These are phyloP conservation scores for Fusarium sp. DNA, from an alignment of 2,329 filamentous ascomycete species.

Conservation along the genomic window DNA sequence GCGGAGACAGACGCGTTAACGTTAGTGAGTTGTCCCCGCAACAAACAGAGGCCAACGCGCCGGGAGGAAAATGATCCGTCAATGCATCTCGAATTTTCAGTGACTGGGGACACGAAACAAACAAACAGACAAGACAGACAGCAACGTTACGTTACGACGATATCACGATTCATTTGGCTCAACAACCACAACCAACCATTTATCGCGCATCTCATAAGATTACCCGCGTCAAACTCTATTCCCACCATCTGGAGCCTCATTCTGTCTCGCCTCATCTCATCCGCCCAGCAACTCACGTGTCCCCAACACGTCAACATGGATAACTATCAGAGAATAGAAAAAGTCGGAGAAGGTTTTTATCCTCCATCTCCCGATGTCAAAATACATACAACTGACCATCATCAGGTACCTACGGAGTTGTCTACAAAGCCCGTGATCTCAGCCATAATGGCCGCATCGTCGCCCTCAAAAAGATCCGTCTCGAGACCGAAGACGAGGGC, in stretches of 20 bases:
- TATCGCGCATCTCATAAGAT: not conserved
- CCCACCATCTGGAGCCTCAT: conserved; percentile 1
- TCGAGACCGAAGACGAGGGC: conserved; percentile 94
- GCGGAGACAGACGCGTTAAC: not conserved
- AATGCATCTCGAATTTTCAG: conserved; percentile 25
- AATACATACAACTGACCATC: not conserved
- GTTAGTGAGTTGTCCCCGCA: conserved; percentile 27
- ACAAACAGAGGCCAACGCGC: conserved; percentile 17
- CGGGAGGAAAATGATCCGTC: conserved; percentile 34
- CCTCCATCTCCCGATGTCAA: not conserved
- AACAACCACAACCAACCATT: not conserved
- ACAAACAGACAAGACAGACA: not conserved
- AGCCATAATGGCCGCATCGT: conserved; percentile 85
- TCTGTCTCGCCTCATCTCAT: not conserved
- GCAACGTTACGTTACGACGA: not conserved
- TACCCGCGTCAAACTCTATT: conserved; percentile 11
- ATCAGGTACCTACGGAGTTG: conserved; percentile 90
- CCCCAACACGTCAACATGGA: conserved; percentile 70
- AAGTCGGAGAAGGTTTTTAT: conserved; percentile 86
- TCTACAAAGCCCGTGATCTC: conserved; percentile 93
- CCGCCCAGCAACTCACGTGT: not conserved
- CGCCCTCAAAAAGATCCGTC: conserved; percentile 93
- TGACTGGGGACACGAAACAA: conserved; percentile 13
- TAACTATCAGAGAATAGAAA: conserved; percentile 96
- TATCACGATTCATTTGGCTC: not conserved